phyloP scores from a whole-genome alignment of 73 alveolate species.

The Tetrahymena borealis region DNA sequence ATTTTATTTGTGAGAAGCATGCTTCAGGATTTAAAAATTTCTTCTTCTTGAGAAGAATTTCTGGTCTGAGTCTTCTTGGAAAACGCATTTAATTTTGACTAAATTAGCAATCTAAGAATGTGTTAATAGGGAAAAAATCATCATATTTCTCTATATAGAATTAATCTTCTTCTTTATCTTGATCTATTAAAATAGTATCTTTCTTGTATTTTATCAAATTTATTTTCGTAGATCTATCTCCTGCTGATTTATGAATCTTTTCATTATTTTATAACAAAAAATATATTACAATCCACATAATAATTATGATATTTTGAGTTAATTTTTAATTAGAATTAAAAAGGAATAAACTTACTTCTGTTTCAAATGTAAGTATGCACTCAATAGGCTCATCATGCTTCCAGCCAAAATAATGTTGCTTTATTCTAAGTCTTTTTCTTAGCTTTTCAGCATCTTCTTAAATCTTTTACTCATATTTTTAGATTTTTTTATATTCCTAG shows the following conservation, averaged over 20 bases:
- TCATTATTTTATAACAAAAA: background rate
- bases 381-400: background rate
- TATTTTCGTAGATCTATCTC: background rate
- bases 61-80: background rate
- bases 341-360: background rate
- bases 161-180: background rate
- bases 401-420: background rate
- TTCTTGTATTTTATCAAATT: background rate
- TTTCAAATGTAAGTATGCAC: background rate
- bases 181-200: background rate
- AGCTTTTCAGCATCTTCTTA: background rate
- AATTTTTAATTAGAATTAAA: background rate
- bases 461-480: background rate
- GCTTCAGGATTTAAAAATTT: background rate
- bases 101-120: background rate
- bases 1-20: background rate
- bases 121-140: background rate
- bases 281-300: background rate
- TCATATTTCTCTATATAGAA: background rate
- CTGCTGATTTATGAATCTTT: background rate
- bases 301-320: background rate
- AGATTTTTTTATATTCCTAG: background rate
- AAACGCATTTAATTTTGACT: background rate
- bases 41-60: background rate
- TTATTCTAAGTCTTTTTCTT: background rate